Base-by-base conservation (phyloP, 2,329 filamentous ascomycete genomes). In the Stemphylium beticola region DNA sequence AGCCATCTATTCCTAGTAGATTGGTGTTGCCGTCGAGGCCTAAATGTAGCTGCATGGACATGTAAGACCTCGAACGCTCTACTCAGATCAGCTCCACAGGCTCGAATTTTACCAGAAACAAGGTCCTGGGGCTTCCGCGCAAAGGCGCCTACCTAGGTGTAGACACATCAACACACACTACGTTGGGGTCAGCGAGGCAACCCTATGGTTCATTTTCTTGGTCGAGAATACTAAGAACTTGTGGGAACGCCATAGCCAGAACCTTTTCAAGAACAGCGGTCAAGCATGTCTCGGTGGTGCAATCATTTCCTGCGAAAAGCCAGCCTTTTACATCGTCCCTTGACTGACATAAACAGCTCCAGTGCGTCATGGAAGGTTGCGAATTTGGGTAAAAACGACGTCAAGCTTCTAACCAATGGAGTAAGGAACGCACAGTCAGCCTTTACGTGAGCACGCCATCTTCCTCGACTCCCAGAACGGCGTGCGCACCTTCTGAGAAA, bases 231-330 rank as follows among this genome's bases (percentile, higher is more conserved):
- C 82, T 10, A 75, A 81, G n/a, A 72, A 78, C 38, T 80, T 78
- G 4, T 55, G 69, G 2, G 22, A 45, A 14, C 60, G 66, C 44
- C 58, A 64, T 43, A 61, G 58, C 17, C 58, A 61, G n/a, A 60
- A 55, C 39, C 71, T 87, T 49, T 77, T 81, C 52, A 75, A 77
- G 58, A 80, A 84, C 64, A 80, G 79, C 36, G 83, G 83, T 0
- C 85, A 87, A 62, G 78, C 79, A 1, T 88, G 85, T 29, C 50
- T 65, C 9, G 41, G 38, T 10, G 47, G 62, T 17, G 40, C 55
- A 2, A 62, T 58, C 7, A 65, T 64, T 6, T 34, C 48, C 4
- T 61, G 68, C 2, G 10, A 48, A 8, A 61, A 72, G 15, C 47
- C 60, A 5, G 62, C 57, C 8, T 60, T 4, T 63, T 64, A 58